Percentiles rank a stretch among this genome's conserved stretches.
phyloP scores from a whole-genome alignment of 2,329 filamentous ascomycete genomes.

The Fusarium irregulare region DNA sequence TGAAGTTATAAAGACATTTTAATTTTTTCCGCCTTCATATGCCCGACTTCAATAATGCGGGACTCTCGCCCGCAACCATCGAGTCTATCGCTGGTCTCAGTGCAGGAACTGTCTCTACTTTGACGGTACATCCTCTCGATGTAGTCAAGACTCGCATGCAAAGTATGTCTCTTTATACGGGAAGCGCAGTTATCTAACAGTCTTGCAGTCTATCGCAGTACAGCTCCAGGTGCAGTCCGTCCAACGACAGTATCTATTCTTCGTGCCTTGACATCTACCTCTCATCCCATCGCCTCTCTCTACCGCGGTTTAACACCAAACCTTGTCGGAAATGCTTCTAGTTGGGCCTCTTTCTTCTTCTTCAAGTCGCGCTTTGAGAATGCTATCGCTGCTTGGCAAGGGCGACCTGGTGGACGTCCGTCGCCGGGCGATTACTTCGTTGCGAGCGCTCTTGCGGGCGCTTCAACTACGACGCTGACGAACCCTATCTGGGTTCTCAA shows the following conservation, averaged over 20 bases:
- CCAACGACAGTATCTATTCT: constrained; percentile 65
- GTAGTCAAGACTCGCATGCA: constrained; percentile 97
- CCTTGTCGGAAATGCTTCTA: constrained; percentile 87
- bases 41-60: constrained; percentile 63
- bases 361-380: constrained; percentile 70
- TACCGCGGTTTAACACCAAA: constrained; percentile 94
- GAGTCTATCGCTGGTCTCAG: constrained; percentile 91
- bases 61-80: constrained; percentile 79
- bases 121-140: constrained; percentile 91
- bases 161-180: constrained; percentile 62
- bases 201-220: constrained; percentile 62
- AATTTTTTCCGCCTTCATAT: constrained; percentile 51
- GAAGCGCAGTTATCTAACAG: constrained; percentile 5
- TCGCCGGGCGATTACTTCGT: constrained; percentile 80
- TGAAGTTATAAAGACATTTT: constrained; percentile 11
- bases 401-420: constrained; percentile 28
- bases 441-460: constrained; percentile 76
- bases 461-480: constrained; percentile 82
- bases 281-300: constrained; percentile 73
- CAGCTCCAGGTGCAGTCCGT: constrained; percentile 51
- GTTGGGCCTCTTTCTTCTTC: constrained; percentile 94
- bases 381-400: constrained; percentile 51
- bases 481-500: constrained; percentile 99
- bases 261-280: constrained; percentile 60
- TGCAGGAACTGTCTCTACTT: constrained; percentile 86